Base-by-base conservation (phyloP, 2,329 filamentous ascomycete species). In the Fusarium napiforme region DNA sequence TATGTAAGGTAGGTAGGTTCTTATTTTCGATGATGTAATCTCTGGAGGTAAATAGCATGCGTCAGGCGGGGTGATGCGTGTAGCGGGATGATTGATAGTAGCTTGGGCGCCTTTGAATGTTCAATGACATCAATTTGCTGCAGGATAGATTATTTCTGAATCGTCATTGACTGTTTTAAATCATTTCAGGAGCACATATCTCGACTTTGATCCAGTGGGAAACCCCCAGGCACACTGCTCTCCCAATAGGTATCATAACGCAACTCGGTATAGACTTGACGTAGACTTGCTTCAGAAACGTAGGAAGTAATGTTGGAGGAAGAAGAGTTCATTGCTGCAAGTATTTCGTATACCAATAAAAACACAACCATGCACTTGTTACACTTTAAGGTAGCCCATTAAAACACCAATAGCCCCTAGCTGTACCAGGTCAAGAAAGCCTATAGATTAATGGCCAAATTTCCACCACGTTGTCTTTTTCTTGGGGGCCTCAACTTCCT, bases 21-120 rank as follows among this genome's bases (percentile, higher is more conserved):
- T 43, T 67, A 56, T 70, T 69, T 67, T 56, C 43, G 71, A 62
- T 80, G 79, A 78, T 79, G 75, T 78, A 78, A 80, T 80, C 60
- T 46, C 64, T 49, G 34, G 53, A n/a, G 67, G 58, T 52, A 46
- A 45, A 55, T 26, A 50, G 52, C 71, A 74, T 78, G 77, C 72
- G 60, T 21, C 34, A 58, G 43, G 55, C 57, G 67, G 67, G 69
- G 67, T 55, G 40, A 71, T 79, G 77, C 71, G 61, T 43, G 19
- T 75, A 78, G 36, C 69, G 77, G 59, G 60, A 59, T 42, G 15
- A 39, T 40, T 46, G 34, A 30, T 19, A 11, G n/a, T 18, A 49
- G n/a, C 21, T 49, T 18, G 19, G n/a, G 47, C 32, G 47, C 10
- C 11, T 34, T 50, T 23, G 30, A 34, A 23, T 32, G 53, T 12